Percentiles rank a stretch among this genome's conserved stretches.
phyloP scores from a whole-genome alignment of 2,329 filamentous ascomycete species.

The Alternaria arborescens region DNA sequence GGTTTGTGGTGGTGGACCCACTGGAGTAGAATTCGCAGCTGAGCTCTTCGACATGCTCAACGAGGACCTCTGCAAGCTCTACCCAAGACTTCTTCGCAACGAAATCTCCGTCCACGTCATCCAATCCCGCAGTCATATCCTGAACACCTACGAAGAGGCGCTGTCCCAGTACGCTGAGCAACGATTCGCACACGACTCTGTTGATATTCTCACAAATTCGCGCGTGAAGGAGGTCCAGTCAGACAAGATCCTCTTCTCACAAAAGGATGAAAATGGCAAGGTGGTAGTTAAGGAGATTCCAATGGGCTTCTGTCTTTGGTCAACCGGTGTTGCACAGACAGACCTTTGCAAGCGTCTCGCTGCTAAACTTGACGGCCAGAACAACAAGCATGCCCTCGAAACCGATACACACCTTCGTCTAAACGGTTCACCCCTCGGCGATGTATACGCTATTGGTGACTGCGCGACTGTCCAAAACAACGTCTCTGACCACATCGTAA shows the following conservation, averaged over 20 bases:
- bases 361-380: conserved; percentile 78
- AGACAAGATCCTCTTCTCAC: conserved; percentile 88
- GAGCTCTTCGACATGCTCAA: conserved; percentile 96
- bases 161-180: conserved; percentile 92
- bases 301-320: conserved; percentile 97
- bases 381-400: conserved; percentile 89
- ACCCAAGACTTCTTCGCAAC: conserved; percentile 90
- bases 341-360: conserved; percentile 80
- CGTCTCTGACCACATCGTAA: conserved; percentile 86
- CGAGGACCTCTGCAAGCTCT: conserved; percentile 79
- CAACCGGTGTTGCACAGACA: conserved; percentile 89
- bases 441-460: conserved; percentile 96
- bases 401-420: conserved; percentile 93
- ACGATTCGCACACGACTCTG: conserved; percentile 87
- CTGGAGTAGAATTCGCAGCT: conserved; percentile 96
- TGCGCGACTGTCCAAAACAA: conserved; percentile 98
- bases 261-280: conserved; percentile 77
- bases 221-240: conserved; percentile 86
- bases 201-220: conserved; percentile 91
- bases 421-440: conserved; percentile 86
- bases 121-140: conserved; percentile 90
- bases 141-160: conserved; percentile 98
- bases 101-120: conserved; percentile 98
- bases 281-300: conserved; percentile 90
- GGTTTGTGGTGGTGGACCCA: conserved; percentile 93